Evolutionary conservation across 1,284 basidiomycete species (phyloP).

Genomic region (Austroboletus novae-zelandiae): DNA sequence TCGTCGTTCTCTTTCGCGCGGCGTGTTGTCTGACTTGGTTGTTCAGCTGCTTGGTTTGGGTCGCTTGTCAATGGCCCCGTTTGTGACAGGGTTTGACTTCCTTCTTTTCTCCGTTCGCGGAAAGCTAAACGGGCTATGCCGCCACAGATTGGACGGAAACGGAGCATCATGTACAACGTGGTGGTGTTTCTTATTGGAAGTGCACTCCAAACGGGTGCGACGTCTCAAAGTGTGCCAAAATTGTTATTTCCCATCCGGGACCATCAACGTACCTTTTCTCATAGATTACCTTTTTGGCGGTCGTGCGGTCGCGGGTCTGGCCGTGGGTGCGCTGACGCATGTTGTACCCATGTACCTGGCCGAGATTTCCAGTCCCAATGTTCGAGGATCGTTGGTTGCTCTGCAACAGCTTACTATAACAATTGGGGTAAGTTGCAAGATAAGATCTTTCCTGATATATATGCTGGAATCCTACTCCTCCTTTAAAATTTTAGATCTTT

Average conservation of each 20-base stretch:
- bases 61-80: constrained; percentile 32
- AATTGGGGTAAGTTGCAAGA: constrained; percentile 28
- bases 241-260: background rate
- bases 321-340: constrained; percentile 33
- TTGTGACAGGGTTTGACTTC: constrained; percentile 29
- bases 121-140: background rate
- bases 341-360: constrained; percentile 37
- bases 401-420: constrained; percentile 34
- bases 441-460: background rate
- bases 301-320: constrained; percentile 30
- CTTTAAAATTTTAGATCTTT: constrained; percentile 27
- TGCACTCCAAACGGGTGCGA: constrained; percentile 34
- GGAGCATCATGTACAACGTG: constrained; percentile 32
- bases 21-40: constrained; percentile 1
- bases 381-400: constrained; percentile 35
- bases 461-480: background rate
- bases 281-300: constrained; percentile 33
- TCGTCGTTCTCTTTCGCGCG: constrained; percentile 8
- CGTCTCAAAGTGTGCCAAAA: constrained; percentile 17
- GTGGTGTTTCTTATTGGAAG: constrained; percentile 33
- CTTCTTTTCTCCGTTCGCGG: background rate
- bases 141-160: constrained; percentile 29
- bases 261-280: background rate
- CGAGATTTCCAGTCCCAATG: constrained; percentile 35
- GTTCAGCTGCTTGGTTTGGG: constrained; percentile 33